Conservation (phyloP, 192 early-diverging fungal genomes). For the Kappamyces sp. region DNA sequence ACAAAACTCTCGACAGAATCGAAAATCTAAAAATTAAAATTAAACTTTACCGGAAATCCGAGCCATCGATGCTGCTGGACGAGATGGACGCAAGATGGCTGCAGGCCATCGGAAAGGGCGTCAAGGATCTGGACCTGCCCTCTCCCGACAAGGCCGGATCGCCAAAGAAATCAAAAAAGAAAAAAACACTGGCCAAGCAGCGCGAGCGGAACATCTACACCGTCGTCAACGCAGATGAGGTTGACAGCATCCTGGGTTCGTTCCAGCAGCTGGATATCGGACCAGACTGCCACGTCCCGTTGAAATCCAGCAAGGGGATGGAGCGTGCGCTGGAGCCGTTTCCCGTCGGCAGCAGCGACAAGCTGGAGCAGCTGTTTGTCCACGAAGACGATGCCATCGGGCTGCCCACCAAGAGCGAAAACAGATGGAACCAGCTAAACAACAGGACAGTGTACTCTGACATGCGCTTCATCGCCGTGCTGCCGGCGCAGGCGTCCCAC, state of each 20-base stretch:
- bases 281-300: too few relatives aligned
- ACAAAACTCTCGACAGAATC: slow-evolving; percentile 14
- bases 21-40: slow-evolving; percentile 7
- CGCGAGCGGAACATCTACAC: background rate
- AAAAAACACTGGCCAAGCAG: slow-evolving; percentile 7
- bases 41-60: slow-evolving; percentile 8
- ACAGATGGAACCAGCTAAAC: slow-evolving; percentile 8
- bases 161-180: background rate
- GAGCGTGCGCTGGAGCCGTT: slow-evolving; percentile 9
- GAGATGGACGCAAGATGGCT: slow-evolving; percentile 8
- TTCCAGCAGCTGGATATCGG: too few relatives aligned
- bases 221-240: too few relatives aligned
- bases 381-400: slow-evolving; percentile 4
- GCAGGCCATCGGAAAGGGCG: background rate
- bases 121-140: too few relatives aligned
- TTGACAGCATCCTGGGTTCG: too few relatives aligned
- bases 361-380: background rate
- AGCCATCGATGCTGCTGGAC: background rate
- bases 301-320: background rate
- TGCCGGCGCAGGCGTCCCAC: background rate
- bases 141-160: too few relatives aligned
- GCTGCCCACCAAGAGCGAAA: background rate
- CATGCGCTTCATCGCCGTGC: slow-evolving; percentile 6
- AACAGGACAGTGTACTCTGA: slow-evolving; percentile 2
- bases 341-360: background rate